Evolutionary conservation across 2,329 filamentous ascomycete species (phyloP), one percentile per base, ranked within the genome.

Genomic region (Xylariaceae sp.): DNA sequence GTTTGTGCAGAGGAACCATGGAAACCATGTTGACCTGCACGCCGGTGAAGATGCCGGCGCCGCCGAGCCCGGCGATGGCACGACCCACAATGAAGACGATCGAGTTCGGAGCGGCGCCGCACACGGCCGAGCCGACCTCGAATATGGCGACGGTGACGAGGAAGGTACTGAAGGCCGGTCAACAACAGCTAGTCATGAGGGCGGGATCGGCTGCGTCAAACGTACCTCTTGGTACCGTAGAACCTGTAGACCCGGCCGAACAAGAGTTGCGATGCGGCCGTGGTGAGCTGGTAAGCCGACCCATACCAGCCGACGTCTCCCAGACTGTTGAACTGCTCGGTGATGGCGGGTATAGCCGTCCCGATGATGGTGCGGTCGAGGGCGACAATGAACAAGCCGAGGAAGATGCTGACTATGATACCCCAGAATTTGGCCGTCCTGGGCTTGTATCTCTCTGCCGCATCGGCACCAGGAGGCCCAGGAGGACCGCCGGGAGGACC

Each of bases 231-330:
- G 40, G 68, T 57, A 36, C 66, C 60, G 43, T 72, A 75, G 42
- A 70, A 70, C 40, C 63, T 66, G 50, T 72, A 76, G 24, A 75
- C 60, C 24, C 69, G 61, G 5, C 72, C 71, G 46, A 70, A 75
- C 7, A 73, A 47, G 3, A 72, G 58, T 45, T 73, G 68, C 13
- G 64, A 68, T n/a, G 70, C 69, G 5, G 70, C 66, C 3, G 71
- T 72, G 10, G 74, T 76, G 42, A 80, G 58, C 63, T 78, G 70
- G 50, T 77, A 77, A 1, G 72, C 67, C 23, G 71, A 73, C 5
- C 70, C 74, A 51, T 80, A 80, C 76, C 76, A 80, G 32, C 74
- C 74, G 36, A 80, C 72, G 40, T 80, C 76, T 2, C 68, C 67
- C 2, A 78, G 55, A 32, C 71, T 70, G 29, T 70, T 57, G 50